A percentile compares a stretch with the other conserved stretches of the same genome.
Conservation (phyloP, 495 filamentous ascomycete genomes). For the Podospora anserina region DNA sequence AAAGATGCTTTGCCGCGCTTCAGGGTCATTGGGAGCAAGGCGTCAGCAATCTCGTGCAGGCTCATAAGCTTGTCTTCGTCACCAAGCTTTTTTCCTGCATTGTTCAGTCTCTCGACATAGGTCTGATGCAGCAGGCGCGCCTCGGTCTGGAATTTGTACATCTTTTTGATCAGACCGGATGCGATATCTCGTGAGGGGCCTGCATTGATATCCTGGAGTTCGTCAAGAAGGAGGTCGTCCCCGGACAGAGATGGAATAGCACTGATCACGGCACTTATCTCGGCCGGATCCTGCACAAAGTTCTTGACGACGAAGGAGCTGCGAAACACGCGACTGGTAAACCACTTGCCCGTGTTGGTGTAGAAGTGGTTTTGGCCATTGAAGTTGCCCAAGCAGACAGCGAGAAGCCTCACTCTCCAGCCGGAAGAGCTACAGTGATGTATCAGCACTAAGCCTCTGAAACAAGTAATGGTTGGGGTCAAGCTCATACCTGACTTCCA, state of each 20-base stretch:
- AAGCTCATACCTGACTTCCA: conserved; percentile 56
- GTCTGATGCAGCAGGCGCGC: conserved; percentile 51
- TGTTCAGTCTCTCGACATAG: conserved; percentile 52
- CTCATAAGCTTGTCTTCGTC: conserved; percentile 53
- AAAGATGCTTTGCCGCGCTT: conserved; percentile 46
- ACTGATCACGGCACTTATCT: conserved; percentile 57
- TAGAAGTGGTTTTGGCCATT: conserved; percentile 68
- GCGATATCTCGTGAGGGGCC: conserved; percentile 53
- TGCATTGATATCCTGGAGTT: conserved; percentile 46
- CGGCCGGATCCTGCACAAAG: conserved; percentile 53
- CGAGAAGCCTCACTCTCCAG: conserved; percentile 50
- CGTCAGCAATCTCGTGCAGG: conserved; percentile 61
- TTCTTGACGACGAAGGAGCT: conserved; percentile 61
- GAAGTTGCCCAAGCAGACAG: conserved; percentile 65
- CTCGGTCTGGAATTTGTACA: conserved; percentile 50
- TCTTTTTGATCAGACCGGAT: conserved; percentile 47
- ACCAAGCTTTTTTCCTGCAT: conserved; percentile 46
- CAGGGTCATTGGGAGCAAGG: conserved; percentile 44
- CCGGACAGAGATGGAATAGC: conserved; percentile 50
- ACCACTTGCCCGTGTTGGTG: conserved; percentile 68
- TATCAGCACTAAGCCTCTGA: background rate
- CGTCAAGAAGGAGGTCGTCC: conserved; percentile 39
- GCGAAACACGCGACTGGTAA: conserved; percentile 45
- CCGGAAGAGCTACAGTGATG: conserved; percentile 8
- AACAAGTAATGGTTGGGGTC: conserved; percentile 3